Percentiles rank a stretch among this genome's conserved stretches.
phyloP scores from a whole-genome alignment of 495 filamentous ascomycete species.

The Trichoderma gamsii region DNA sequence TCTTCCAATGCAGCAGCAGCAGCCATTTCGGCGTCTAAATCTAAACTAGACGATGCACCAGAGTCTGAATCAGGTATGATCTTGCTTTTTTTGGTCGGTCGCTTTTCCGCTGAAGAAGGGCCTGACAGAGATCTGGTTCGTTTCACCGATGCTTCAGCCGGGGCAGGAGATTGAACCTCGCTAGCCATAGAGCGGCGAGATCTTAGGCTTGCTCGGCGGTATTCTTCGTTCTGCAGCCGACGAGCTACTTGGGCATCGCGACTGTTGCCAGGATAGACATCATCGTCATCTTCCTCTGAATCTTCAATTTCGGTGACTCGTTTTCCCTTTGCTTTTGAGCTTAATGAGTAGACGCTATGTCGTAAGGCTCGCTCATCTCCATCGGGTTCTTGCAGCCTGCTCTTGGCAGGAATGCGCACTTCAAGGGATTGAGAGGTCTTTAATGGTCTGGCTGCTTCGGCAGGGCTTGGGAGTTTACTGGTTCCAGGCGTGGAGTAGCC shows the following conservation, averaged over 20 bases:
- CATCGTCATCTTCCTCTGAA: conserved; percentile 28
- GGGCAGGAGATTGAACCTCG: conserved; percentile 7
- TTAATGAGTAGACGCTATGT: conserved; percentile 26
- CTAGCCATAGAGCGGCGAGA: neutral
- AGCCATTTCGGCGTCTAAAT: conserved; percentile 2
- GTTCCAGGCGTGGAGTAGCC: conserved; percentile 73
- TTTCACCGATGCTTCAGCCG: neutral
- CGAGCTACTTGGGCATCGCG: conserved; percentile 33
- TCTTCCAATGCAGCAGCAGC: neutral
- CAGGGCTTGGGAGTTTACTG: conserved; percentile 59
- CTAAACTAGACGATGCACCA: neutral
- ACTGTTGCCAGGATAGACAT: conserved; percentile 21
- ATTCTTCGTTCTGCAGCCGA: conserved; percentile 33
- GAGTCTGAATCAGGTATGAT: conserved; percentile 1
- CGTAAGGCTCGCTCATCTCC: conserved; percentile 19
- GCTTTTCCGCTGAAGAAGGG: neutral
- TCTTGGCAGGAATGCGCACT: conserved; percentile 12
- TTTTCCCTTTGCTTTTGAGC: conserved; percentile 27
- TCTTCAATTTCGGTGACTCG: conserved; percentile 32
- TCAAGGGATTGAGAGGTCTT: neutral
- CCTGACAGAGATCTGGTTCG: neutral
- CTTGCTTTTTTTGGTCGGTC: neutral
- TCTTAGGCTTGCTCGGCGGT: conserved; percentile 16
- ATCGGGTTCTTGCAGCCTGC: neutral
- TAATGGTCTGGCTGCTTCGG: conserved; percentile 21